Evolutionary conservation across 2,329 filamentous ascomycete species (phyloP), one percentile per base, ranked within the genome.

Genomic region (Sordariomycetes sp.): DNA sequence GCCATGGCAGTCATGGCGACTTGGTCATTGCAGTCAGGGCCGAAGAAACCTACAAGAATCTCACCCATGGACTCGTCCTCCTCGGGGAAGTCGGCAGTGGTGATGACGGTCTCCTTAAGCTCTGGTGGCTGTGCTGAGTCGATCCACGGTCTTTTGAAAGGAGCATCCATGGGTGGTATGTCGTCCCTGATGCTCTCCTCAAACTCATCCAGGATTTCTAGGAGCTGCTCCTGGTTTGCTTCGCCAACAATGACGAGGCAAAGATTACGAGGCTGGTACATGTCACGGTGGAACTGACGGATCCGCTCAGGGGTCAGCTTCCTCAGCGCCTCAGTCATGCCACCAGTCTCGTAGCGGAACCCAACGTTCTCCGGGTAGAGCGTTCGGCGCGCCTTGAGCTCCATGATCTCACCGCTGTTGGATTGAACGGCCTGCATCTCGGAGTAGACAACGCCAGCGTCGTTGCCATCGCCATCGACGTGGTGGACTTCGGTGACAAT

Each of bases 391-490:
- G 86, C 81, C 43, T 76, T 74, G 37, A 95, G 68, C 43, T 94
- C 86, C 74, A 96, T 94, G 38, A 96, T 75, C 54, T 94, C 86
- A 7, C 71, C 68, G 44, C 83, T 79, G 34, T 77, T 80, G 52
- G 94, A 94, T 53, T 96, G 84, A 3, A 94, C 79, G 17, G 81
- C 92, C 59, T 98, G 92, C 92, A 98, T 98, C 60, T 98, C 92
- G 0, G 90, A 95, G 59, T 98, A 98, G 8, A 98, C 92, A 2
- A 95, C 88, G 42, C 87, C 92, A 27, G 92, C 92, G 69, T 98
- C 92, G 42, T 96, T 83, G 37, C 92, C 92, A 45, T 85, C 78
- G 12, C 86, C 90, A 52, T 98, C 86, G 36, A 98, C 75, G 54
- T 98, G 92, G 63, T 94, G 87, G 2, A 98, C 92, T 57, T 98